Evolutionary conservation across 306 rosid species (phyloP), one percentile per base, ranked within the genome.

Genomic region (Abrus precatorius): DNA sequence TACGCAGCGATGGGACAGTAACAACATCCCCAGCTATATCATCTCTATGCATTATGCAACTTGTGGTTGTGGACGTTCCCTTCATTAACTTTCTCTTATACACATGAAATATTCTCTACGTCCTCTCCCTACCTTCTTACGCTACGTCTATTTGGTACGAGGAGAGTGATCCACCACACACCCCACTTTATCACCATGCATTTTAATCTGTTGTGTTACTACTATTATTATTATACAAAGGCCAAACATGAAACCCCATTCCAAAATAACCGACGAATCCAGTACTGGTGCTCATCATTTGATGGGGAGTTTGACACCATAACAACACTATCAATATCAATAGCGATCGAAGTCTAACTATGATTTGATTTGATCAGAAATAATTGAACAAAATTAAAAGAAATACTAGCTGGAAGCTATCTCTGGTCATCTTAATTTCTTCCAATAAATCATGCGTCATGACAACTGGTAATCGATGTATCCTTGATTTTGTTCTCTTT

Each of bases 391-490:
- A 78, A 69, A 69, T 44, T 50, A 38, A 7, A 30, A n/a, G 50
- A 5, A 28, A 47, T 12, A 54, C 49, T 79, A 50, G 74, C 74
- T 82, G 82, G 70, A 61, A 69, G 54, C 55, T 50, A 29, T 49
- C 34, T 45, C n/a, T 1, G 11, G 14, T 8, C 30, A 57, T 52
- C 28, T 43, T 7, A 53, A 49, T 62, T 77, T 83, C 36, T 77
- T 52, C 8, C 0, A 9, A 50, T 10, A 38, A 82, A 75, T 62
- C 53, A 70, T 83, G 45, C 45, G 57, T 61, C 33, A 34, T 67
- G 75, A 77, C 79, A 80, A 27, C 49, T 72, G 7, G 13, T 67
- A 83, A 67, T 50, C 43, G 72, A 83, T 55, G 61, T 14, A 68
- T 29, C 11, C 29, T 36, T 60, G 74, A 41, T 80, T 62, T 80